Conservation (phyloP, 768 basidiomycete species). For the Terana coerulea region DNA sequence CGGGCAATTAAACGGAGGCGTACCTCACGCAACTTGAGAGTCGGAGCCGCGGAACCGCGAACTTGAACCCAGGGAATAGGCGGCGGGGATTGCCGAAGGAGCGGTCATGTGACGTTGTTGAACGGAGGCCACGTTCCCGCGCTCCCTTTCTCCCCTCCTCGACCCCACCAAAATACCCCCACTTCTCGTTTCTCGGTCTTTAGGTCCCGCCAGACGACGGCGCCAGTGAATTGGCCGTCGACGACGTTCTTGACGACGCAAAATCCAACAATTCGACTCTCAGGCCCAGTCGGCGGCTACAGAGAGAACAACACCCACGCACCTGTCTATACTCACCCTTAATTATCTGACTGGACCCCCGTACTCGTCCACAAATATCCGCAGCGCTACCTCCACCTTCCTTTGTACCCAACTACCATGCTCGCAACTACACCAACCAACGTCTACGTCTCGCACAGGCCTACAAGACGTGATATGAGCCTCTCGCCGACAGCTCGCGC, state of each 20-base stretch:
- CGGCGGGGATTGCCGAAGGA: too few relatives aligned
- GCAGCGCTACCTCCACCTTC: conserved; percentile 22
- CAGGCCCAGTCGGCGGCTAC: background rate
- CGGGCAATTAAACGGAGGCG: too few relatives aligned
- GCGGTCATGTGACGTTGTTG: too few relatives aligned
- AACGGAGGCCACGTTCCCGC: too few relatives aligned
- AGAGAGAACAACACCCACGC: background rate
- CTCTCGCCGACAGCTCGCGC: conserved; percentile 25
- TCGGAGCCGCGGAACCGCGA: too few relatives aligned
- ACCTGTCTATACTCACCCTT: background rate
- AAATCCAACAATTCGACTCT: background rate
- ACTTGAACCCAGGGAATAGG: too few relatives aligned
- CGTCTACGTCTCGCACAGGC: conserved; percentile 34
- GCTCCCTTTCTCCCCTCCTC: too few relatives aligned
- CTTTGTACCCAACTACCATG: conserved; percentile 26
- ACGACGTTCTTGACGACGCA: background rate
- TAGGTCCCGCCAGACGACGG: too few relatives aligned
- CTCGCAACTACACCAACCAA: conserved; percentile 29
- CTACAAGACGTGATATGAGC: conserved; percentile 28
- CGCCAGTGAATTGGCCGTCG: background rate
- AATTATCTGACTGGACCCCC: conserved; percentile 15
- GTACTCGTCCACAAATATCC: conserved; percentile 4
- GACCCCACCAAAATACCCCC: too few relatives aligned
- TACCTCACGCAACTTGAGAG: too few relatives aligned
- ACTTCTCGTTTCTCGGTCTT: too few relatives aligned